phyloP scores from a whole-genome alignment of 2,329 filamentous ascomycete species.

The Venturiaceae sp. region DNA sequence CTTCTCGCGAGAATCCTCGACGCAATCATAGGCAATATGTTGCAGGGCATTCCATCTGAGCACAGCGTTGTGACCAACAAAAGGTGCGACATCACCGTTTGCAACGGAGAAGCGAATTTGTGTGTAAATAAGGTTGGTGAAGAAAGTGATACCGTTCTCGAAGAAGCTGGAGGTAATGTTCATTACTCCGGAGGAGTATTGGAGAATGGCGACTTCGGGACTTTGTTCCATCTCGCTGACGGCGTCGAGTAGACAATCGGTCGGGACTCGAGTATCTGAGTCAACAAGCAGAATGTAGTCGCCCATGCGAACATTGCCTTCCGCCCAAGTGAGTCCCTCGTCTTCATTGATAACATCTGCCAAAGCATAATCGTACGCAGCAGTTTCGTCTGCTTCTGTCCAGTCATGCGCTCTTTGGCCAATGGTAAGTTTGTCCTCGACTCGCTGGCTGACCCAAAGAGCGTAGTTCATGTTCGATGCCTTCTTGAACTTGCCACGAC shows the following conservation, averaged over 20 bases:
- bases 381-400: conserved; percentile 25
- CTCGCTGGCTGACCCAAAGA: conserved; percentile 51
- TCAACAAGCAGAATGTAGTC: conserved; percentile 62
- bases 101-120: conserved; percentile 70
- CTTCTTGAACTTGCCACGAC: conserved; percentile 61
- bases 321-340: conserved; percentile 46
- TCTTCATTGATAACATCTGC: conserved; percentile 44
- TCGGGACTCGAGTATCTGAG: conserved; percentile 65
- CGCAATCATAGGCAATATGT: conserved; percentile 53
- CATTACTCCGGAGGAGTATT: conserved; percentile 71
- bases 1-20: conserved; percentile 56
- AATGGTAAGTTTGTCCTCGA: conserved; percentile 56
- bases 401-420: conserved; percentile 45
- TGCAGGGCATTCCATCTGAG: conserved; percentile 69
- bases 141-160: conserved; percentile 32
- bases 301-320: conserved; percentile 50
- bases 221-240: conserved; percentile 76
- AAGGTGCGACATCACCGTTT: conserved; percentile 67
- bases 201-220: conserved; percentile 68
- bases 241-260: conserved; percentile 68
- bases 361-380: conserved; percentile 42
- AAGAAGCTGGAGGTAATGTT: conserved; percentile 63
- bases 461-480: conserved; percentile 58
- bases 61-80: conserved; percentile 73
- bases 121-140: conserved; percentile 60